These are phyloP conservation scores for Boletellus deceptivus DNA, from an alignment of 1,284 basidiomycete species.

Conservation along the genomic window DNA sequence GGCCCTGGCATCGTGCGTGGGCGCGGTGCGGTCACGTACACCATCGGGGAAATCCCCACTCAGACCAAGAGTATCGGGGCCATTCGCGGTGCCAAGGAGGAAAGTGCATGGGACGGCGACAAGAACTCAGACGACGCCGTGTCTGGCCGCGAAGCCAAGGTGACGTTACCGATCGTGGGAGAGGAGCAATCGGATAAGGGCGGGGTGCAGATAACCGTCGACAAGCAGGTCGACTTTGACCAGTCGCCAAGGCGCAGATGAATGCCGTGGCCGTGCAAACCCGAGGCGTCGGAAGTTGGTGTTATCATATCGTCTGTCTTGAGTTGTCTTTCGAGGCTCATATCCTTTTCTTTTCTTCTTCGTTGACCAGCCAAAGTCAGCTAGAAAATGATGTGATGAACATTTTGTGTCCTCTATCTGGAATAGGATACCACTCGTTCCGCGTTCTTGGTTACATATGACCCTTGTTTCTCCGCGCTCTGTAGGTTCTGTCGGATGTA, in stretches of 20 bases:
- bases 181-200: constrained; percentile 29
- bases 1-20: constrained; percentile 36
- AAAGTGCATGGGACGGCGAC: constrained; percentile 41
- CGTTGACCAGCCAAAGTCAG: neutral
- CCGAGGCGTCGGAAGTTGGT: neutral
- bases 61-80: constrained; percentile 45
- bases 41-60: constrained; percentile 57
- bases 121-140: constrained; percentile 48
- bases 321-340: neutral
- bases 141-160: constrained; percentile 43
- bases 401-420: neutral
- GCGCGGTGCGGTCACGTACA: constrained; percentile 53
- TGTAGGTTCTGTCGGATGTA: no score
- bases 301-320: neutral
- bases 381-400: constrained; percentile 2
- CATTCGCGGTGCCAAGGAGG: constrained; percentile 27
- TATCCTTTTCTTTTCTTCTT: neutral
- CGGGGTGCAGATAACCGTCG: constrained; percentile 57
- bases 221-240: constrained; percentile 54
- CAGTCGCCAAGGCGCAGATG: constrained; percentile 21
- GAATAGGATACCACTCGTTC: constrained; percentile 7
- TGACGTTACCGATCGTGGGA: constrained; percentile 33
- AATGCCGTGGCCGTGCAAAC: neutral
- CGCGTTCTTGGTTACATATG: neutral
- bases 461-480: neutral